These are phyloP conservation scores for Fraxinus angustifolia DNA, from an alignment of 305 asterid species.

Conservation along the genomic window DNA sequence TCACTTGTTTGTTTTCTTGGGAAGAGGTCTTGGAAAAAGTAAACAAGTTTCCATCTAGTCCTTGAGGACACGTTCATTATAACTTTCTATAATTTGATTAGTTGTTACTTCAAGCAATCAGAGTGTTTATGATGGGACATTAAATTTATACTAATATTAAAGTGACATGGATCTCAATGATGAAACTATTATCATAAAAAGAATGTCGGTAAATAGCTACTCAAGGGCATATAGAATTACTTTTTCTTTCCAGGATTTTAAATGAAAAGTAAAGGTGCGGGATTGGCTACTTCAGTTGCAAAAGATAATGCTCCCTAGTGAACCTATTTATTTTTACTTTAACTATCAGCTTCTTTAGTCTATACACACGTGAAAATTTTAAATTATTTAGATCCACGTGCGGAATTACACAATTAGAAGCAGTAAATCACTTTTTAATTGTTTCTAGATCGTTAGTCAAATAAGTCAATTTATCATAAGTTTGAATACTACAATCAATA, in stretches of 20 bases:
- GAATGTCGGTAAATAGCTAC: background rate
- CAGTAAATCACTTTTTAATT: no score
- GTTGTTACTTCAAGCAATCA: background rate
- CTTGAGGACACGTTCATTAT: background rate
- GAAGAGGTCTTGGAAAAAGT: background rate
- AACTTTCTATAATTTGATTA: background rate
- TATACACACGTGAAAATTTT: background rate
- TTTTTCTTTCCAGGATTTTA: background rate
- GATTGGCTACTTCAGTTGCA: background rate
- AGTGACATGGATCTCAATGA: background rate
- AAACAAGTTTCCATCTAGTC: background rate
- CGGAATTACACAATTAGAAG: no score
- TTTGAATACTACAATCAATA: no score
- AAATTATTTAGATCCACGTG: no score
- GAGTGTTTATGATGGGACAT: background rate
- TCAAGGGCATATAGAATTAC: background rate
- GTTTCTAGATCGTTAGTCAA: no score
- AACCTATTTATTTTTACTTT: background rate
- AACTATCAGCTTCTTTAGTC: background rate
- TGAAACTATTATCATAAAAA: background rate
- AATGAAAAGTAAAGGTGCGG: background rate
- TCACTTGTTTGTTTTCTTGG: background rate
- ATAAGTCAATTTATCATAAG: no score
- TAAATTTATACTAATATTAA: background rate
- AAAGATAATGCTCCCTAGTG: background rate